Conservation (phyloP, 495 filamentous ascomycete species). For the Terfezia claveryi region DNA sequence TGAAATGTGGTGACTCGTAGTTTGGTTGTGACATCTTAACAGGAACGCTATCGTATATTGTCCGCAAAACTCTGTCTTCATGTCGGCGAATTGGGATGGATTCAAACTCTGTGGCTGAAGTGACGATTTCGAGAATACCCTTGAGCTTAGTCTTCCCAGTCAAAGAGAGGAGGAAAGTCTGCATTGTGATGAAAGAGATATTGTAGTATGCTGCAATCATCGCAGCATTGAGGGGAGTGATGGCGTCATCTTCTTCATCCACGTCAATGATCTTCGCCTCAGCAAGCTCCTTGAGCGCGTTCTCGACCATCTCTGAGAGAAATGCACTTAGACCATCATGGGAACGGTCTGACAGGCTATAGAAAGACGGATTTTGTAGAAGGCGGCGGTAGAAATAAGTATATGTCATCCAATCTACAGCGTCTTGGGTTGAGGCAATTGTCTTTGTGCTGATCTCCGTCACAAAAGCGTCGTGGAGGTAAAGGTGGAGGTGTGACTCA, state of each 20-base stretch:
- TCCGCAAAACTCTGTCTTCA: constrained; percentile 68
- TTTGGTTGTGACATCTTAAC: constrained; percentile 75
- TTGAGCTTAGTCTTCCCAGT: constrained; percentile 77
- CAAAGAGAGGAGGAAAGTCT: constrained; percentile 94
- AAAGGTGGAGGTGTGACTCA: constrained; percentile 78
- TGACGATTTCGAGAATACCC: constrained; percentile 89
- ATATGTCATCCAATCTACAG: constrained; percentile 93
- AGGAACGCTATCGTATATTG: constrained; percentile 81
- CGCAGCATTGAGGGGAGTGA: constrained; percentile 76
- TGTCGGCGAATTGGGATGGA: constrained; percentile 84
- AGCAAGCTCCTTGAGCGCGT: constrained; percentile 68
- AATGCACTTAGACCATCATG: constrained; percentile 87
- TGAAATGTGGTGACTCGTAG: constrained; percentile 93
- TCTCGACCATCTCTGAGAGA: constrained; percentile 87
- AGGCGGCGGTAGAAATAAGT: constrained; percentile 96
- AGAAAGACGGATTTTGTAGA: constrained; percentile 93
- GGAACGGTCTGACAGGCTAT: constrained; percentile 68
- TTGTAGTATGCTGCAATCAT: constrained; percentile 99
- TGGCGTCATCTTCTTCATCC: constrained; percentile 86
- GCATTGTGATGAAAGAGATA: constrained; percentile 98
- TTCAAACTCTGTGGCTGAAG: constrained; percentile 91
- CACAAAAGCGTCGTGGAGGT: constrained; percentile 87
- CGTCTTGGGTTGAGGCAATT: constrained; percentile 86
- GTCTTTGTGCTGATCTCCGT: constrained; percentile 88
- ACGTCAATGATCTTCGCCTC: constrained; percentile 93